A percentile compares a stretch with the other conserved stretches of the same genome.
Conservation (phyloP, 2,329 filamentous ascomycete species). For the Colletotrichum chlorophyti region DNA sequence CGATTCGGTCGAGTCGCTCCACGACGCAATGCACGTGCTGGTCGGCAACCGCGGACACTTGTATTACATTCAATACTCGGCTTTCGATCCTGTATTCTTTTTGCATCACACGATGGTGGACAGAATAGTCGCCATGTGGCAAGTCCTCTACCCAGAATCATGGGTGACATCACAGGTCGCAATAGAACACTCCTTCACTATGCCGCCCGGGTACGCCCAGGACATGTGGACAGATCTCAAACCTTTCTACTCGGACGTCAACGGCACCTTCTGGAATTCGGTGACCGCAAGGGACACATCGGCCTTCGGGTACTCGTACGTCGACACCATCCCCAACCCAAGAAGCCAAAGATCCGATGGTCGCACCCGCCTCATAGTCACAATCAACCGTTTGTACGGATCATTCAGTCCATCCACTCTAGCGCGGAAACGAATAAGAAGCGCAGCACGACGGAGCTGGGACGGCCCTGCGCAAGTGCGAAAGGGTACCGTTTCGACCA, state of each 20-base stretch:
- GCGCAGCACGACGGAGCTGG: not conserved
- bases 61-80: conserved; percentile 73
- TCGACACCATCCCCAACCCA: conserved; percentile 56
- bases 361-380: conserved; percentile 50
- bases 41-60: conserved; percentile 71
- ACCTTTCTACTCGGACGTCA: conserved; percentile 68
- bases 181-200: conserved; percentile 67
- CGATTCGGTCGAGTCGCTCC: conserved; percentile 71
- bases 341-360: conserved; percentile 44
- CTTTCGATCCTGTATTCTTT: conserved; percentile 83
- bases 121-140: conserved; percentile 79
- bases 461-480: conserved; percentile 23
- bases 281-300: conserved; percentile 63
- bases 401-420: conserved; percentile 36
- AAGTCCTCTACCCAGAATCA: conserved; percentile 71
- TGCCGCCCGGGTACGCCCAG: conserved; percentile 58
- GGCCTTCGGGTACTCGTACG: conserved; percentile 77
- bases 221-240: conserved; percentile 64
- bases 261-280: conserved; percentile 73
- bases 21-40: conserved; percentile 68
- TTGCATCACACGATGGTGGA: conserved; percentile 81
- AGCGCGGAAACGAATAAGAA: conserved; percentile 12
- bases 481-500: conserved; percentile 6
- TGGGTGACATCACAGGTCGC: conserved; percentile 67
- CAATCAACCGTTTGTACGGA: conserved; percentile 61